Evolutionary conservation across 495 filamentous ascomycete genomes (phyloP).

Genomic region (Hypomontagnella monticulosa): DNA sequence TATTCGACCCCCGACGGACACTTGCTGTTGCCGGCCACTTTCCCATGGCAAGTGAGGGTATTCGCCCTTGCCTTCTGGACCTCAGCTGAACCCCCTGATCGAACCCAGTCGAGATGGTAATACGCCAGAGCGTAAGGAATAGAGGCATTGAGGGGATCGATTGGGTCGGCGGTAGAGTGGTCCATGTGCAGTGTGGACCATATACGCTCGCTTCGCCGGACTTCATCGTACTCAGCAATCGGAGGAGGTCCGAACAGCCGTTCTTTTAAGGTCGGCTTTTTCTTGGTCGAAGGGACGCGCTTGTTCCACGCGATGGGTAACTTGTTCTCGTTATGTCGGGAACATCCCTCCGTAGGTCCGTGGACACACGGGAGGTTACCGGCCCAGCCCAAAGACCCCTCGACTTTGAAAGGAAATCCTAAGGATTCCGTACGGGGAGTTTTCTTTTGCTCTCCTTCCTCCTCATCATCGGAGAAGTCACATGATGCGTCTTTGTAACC

Average conservation of each 20-base stretch:
- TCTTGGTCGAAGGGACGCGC: constrained; percentile 25
- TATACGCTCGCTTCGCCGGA: constrained; percentile 13
- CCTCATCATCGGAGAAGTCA: neutral
- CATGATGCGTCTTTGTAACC: neutral
- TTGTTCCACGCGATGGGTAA: constrained; percentile 35
- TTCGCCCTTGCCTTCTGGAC: constrained; percentile 3
- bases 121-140: constrained; percentile 39
- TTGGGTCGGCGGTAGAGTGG: constrained; percentile 14
- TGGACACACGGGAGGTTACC: constrained; percentile 47
- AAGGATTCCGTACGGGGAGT: neutral
- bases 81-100: constrained; percentile 2
- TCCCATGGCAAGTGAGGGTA: constrained; percentile 16
- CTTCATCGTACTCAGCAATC: constrained; percentile 11
- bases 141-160: constrained; percentile 38
- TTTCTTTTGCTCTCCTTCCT: neutral
- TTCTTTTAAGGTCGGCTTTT: constrained; percentile 16
- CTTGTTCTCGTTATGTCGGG: constrained; percentile 40
- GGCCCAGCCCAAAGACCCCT: constrained; percentile 33
- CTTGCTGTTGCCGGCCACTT: constrained; percentile 18
- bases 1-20: constrained; percentile 21
- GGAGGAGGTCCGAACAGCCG: neutral
- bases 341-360: constrained; percentile 43
- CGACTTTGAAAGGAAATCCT: constrained; percentile 15
- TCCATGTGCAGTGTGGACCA: constrained; percentile 30
- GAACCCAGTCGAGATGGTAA: constrained; percentile 41